Conservation (phyloP, 2,329 filamentous ascomycete species). For the Taxawa tesnikishii region DNA sequence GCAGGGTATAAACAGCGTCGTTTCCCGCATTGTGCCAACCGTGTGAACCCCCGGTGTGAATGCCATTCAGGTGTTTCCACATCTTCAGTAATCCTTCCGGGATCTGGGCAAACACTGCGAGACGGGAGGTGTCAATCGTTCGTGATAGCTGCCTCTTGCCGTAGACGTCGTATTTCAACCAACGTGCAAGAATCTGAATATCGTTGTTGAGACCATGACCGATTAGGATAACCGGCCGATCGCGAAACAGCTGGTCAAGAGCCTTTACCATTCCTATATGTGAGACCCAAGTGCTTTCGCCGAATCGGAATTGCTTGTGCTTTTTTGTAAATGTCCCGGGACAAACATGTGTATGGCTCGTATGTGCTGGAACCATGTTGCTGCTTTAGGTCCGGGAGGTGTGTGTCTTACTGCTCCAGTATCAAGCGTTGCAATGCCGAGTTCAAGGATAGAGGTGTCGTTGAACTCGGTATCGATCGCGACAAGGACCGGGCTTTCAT, state of each 20-base stretch:
- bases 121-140: conserved; percentile 4
- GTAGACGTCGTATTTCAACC: background rate
- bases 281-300: conserved; percentile 1
- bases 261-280: background rate
- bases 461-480: conserved; percentile 70
- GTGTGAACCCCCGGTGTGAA: conserved; percentile 8
- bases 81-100: background rate
- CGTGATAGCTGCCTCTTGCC: background rate
- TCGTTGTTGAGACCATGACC: conserved; percentile 3
- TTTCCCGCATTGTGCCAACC: conserved; percentile 31
- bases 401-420: conserved; percentile 44
- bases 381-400: conserved; percentile 48
- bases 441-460: conserved; percentile 60
- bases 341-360: conserved; percentile 25
- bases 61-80: background rate
- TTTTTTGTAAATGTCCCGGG: conserved; percentile 1
- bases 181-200: background rate
- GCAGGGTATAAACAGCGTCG: conserved; percentile 19
- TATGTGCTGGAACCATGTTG: conserved; percentile 57
- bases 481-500: conserved; percentile 52
- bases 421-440: conserved; percentile 75
- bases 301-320: background rate
- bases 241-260: background rate
- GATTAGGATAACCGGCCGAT: conserved; percentile 2
- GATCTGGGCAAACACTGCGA: background rate